Percentiles rank a stretch among this genome's conserved stretches.
These are phyloP conservation scores for Rhododendron simsii DNA, from an alignment of 148 eudicot genomes.

Conservation along the genomic window DNA sequence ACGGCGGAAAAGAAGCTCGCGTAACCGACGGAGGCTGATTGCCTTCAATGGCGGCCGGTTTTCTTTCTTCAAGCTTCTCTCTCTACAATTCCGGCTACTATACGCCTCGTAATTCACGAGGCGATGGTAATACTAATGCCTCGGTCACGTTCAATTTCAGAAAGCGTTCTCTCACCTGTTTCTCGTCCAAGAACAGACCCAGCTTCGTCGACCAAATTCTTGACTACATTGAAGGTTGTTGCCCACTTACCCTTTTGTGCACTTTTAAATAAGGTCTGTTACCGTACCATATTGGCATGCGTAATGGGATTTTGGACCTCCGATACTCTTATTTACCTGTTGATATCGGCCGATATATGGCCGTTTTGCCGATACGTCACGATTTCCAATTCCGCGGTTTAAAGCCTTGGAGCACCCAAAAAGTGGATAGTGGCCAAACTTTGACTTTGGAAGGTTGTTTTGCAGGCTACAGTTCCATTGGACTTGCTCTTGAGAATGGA, in stretches of 20 bases:
- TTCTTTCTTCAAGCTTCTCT: conserved; percentile 13
- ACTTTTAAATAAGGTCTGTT: not conserved
- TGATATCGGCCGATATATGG: not conserved
- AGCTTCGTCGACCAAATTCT: conserved; percentile 82
- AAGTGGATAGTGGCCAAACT: not conserved
- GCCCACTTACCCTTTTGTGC: not conserved
- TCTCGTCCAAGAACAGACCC: conserved; percentile 60
- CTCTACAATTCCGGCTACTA: not conserved
- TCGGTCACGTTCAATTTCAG: not conserved
- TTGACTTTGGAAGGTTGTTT: not conserved
- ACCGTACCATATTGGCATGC: no score
- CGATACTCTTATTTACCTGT: no score
- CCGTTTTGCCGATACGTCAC: no score
- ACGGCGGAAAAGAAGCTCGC: not conserved
- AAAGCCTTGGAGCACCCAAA: not conserved
- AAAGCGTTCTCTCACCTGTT: conserved; percentile 24
- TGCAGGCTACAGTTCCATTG: not conserved
- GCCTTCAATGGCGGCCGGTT: conserved; percentile 17
- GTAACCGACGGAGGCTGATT: not conserved
- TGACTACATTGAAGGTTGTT: conserved; percentile 89
- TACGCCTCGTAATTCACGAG: not conserved
- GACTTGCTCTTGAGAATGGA: not conserved
- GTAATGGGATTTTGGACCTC: no score
- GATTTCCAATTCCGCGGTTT: no score
- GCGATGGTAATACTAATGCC: not conserved